Evolutionary conservation across 179 eudicot genomes (phyloP), one percentile per base, ranked within the genome.

Genomic region (Beta lomatogona): DNA sequence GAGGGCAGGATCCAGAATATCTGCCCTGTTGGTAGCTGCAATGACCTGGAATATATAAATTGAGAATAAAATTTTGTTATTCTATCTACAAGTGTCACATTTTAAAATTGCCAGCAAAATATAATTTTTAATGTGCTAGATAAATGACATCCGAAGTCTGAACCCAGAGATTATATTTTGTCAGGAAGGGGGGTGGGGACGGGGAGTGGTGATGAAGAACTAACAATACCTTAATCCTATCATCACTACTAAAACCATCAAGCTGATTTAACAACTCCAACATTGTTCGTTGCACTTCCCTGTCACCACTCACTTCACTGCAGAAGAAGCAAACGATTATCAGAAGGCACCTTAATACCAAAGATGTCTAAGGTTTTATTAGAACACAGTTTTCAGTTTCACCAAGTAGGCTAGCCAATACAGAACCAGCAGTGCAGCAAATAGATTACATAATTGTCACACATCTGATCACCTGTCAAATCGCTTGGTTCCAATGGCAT

Each of bases 271-370:
- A 92, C 78, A 95, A 85, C 70, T 95, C 99, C 75, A 95, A 87
- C 99, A 95, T 95, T 50, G 99, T 95, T 55, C 99, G 88, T 53
- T 95, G 99, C 60, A 95, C 99, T 82, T 95, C 99, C 81, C 99
- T 88, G 78, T 95, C 99, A 77, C 99, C 99, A 81, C 98, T 95
- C 77, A 94, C 97, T 88, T 95, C 99, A 89, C 98, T 95, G 97
- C 84, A 89, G 53, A 58, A 68, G 69, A 41, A 83, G 64, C 15
- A 72, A 50, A 57, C 15, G 6, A 63, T 57, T 36, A 75, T 15
- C 48, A 28, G 9, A 36, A 58, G 22, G 41, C 41, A 73, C 48
- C 25, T 55, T 31, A 41, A 16, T 73, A 72, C 41, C 5, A 13
- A 53, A 54, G 22, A 31, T 15, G 60, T 6, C 46, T 13, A 2